Evolutionary conservation across 1,284 basidiomycete genomes (phyloP), one percentile per base, ranked within the genome.

Genomic region (Malassezia pachydermatis): DNA sequence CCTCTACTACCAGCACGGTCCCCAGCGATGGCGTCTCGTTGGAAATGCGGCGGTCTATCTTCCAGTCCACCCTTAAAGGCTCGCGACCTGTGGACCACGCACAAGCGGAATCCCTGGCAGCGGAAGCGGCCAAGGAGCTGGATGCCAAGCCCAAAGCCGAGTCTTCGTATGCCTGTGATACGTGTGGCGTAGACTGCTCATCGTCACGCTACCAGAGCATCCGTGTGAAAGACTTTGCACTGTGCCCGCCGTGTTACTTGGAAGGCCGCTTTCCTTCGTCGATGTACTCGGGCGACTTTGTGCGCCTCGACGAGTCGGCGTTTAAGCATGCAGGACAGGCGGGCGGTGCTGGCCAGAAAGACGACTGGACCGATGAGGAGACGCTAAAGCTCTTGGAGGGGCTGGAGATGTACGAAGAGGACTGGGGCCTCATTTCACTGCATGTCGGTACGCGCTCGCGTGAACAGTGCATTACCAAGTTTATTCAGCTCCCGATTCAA

Each of bases 271-370:
- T 98, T 78, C 89, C 92, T 0, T 86, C 85, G 2, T 83, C 81
- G 38, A 89, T 98, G 85, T 95, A 88, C 76, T 88, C 86, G 44
- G 92, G 90, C 27, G 90, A 96, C 76, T 99, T 99, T 75, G 86
- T 98, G 55, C 87, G 88, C 64, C 79, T 98, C 32, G 76, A 78
- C 34, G 73, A 77, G 39, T 47, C 59, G 13, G 70, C 73, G 13
- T 78, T 77, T 71, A 77, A 78, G 55, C 66, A 70, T 17, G 50
- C 56, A 6, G 63, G 61, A 24, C 77, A 75, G 2, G 73, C 76
- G 2, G 61, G 70, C 10, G 70, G 78, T 36, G 75, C 75, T 4
- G 74, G 72, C 8, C 20, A 30, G 7, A 78, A 79, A 35, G 80
- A 83, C 58, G 82, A 84, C 58, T 98, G 94, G 94, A 79, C 81